A percentile compares a stretch with the other conserved stretches of the same genome.
phyloP scores from a whole-genome alignment of 139 green algal genomes.

The Asterochloris erici region DNA sequence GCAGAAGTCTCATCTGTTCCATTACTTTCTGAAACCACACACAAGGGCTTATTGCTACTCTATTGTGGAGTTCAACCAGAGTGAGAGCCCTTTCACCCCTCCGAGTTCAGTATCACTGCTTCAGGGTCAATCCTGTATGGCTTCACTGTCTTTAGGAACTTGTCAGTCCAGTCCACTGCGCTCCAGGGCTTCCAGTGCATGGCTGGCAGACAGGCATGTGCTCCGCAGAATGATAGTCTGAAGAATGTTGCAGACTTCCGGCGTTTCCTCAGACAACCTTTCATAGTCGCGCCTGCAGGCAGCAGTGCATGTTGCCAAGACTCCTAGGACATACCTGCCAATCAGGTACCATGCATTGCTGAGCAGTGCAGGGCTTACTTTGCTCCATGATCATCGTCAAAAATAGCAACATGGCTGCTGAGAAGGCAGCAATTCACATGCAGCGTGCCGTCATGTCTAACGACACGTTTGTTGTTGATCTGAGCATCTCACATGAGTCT shows the following conservation, averaged over 20 bases:
- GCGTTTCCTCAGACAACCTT: conserved; percentile 9
- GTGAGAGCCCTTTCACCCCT: too few species aligned
- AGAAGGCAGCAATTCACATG: background rate
- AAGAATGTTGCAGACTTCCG: conserved; percentile 21
- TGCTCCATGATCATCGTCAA: background rate
- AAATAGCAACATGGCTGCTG: background rate
- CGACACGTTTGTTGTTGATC: background rate
- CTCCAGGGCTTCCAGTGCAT: conserved; percentile 32
- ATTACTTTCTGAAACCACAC: too few species aligned
- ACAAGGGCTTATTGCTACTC: too few species aligned
- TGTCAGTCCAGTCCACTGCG: conserved; percentile 13
- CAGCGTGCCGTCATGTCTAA: background rate
- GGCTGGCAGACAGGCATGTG: conserved; percentile 19
- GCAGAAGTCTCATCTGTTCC: too few species aligned
- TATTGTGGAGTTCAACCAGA: too few species aligned
- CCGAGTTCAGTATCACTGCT: too few species aligned
- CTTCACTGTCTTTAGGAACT: too few species aligned
- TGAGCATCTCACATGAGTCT: too few species aligned
- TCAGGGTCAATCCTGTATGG: too few species aligned
- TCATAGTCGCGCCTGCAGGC: background rate
- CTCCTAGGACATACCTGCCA: too few species aligned
- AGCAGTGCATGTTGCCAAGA: background rate
- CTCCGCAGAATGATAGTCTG: conserved; percentile 36
- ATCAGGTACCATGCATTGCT: background rate
- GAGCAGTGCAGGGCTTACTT: background rate